A percentile compares a stretch with the other conserved stretches of the same genome.
These are phyloP conservation scores for Tephrocybe sp. DNA, from an alignment of 768 basidiomycete species.

Conservation along the genomic window DNA sequence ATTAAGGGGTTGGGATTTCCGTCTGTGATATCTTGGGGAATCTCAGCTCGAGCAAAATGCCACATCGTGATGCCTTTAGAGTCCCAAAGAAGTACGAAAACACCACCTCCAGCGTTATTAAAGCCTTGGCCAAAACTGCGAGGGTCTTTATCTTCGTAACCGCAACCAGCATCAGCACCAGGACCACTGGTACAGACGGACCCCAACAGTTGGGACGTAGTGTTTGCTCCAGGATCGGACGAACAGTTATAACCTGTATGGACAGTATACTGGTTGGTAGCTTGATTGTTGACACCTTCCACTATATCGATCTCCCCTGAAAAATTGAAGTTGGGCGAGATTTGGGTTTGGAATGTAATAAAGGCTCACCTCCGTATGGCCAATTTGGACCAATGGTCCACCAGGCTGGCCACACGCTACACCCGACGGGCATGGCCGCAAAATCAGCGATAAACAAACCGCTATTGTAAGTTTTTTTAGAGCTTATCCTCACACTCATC, in stretches of 20 bases:
- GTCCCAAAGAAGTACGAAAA: slow-evolving; percentile 56
- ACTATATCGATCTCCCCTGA: slow-evolving; percentile 68
- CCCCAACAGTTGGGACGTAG: slow-evolving; percentile 26
- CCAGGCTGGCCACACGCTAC: slow-evolving; percentile 61
- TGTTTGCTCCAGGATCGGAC: slow-evolving; percentile 23
- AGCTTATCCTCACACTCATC: slow-evolving; percentile 65
- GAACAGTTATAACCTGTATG: slow-evolving; percentile 52
- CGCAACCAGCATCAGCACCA: slow-evolving; percentile 48
- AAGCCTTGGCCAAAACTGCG: slow-evolving; percentile 42
- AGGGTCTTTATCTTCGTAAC: slow-evolving; percentile 40
- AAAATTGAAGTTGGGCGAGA: not conserved
- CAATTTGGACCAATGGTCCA: slow-evolving; percentile 53
- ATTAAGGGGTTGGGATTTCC: slow-evolving; percentile 42
- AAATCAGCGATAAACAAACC: slow-evolving; percentile 81
- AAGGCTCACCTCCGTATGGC: slow-evolving; percentile 44
- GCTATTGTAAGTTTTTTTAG: slow-evolving; percentile 57
- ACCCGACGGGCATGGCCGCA: slow-evolving; percentile 66
- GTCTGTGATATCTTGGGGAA: slow-evolving; percentile 50
- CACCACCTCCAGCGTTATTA: slow-evolving; percentile 48
- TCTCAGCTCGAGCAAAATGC: slow-evolving; percentile 47
- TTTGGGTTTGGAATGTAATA: not conserved
- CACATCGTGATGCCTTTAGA: slow-evolving; percentile 51
- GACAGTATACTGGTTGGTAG: slow-evolving; percentile 63
- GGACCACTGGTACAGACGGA: slow-evolving; percentile 40
- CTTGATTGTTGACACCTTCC: slow-evolving; percentile 66